Conservation (phyloP, 768 basidiomycete genomes). For the Suillus fuscotomentosus region DNA sequence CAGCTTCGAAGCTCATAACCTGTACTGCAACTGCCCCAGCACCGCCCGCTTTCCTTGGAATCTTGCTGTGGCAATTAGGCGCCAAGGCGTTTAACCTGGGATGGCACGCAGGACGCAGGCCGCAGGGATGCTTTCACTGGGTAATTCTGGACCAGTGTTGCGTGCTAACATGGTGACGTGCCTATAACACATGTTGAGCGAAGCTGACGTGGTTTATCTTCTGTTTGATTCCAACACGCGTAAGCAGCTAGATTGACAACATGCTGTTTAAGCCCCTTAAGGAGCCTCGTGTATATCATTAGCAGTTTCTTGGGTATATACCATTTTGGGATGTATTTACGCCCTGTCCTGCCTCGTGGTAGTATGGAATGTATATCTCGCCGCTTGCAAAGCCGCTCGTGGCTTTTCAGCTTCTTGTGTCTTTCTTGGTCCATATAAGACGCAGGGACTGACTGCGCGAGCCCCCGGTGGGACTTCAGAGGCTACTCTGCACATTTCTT, state of each 20-base stretch:
- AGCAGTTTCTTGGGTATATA: neutral
- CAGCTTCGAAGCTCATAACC: neutral
- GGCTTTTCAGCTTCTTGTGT: conserved; percentile 8
- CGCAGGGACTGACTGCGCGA: conserved; percentile 23
- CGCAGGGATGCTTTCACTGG: neutral
- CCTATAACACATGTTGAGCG: neutral
- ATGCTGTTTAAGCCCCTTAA: neutral
- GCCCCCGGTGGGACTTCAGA: conserved; percentile 22
- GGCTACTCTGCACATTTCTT: conserved; percentile 13
- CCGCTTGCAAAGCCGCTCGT: conserved; percentile 1
- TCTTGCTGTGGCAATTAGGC: neutral
- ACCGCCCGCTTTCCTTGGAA: neutral
- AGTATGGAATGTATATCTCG: neutral
- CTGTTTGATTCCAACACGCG: conserved; percentile 4
- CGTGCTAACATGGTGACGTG: neutral
- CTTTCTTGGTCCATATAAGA: conserved; percentile 16
- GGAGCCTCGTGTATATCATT: neutral
- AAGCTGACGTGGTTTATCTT: neutral
- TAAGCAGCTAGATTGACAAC: neutral
- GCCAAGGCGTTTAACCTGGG: neutral
- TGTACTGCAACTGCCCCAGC: neutral
- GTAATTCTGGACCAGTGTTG: neutral
- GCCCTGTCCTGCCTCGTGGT: conserved; percentile 1
- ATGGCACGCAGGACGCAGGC: neutral
- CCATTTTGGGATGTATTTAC: conserved; percentile 1